Conservation (phyloP, 805 yeast species). For the Candida arabinofermentans region DNA sequence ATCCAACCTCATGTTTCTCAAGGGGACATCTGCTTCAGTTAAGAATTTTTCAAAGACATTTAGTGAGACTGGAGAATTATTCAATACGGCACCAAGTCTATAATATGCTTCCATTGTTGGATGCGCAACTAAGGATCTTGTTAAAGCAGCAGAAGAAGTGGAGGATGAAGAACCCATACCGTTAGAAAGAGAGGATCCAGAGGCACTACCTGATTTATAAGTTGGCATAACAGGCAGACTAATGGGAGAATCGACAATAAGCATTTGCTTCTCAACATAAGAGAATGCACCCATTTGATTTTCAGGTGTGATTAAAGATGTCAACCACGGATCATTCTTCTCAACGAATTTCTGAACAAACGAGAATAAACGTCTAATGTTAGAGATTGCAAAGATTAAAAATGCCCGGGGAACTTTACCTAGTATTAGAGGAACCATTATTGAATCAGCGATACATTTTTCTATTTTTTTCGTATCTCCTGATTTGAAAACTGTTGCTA, state of each 20-base stretch:
- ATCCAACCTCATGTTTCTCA: slow-evolving; percentile 36
- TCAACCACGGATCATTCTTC: slow-evolving; percentile 37
- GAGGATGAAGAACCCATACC: slow-evolving; percentile 4
- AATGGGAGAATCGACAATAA: slow-evolving; percentile 29
- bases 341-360: slow-evolving; percentile 54
- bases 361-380: slow-evolving; percentile 59
- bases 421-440: slow-evolving; percentile 56
- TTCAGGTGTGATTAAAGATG: slow-evolving; percentile 25
- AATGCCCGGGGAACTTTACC: slow-evolving; percentile 70
- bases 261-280: slow-evolving; percentile 22
- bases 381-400: slow-evolving; percentile 60
- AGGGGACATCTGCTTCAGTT: slow-evolving; percentile 48
- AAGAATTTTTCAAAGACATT: slow-evolving; percentile 57
- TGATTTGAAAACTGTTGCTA: slow-evolving; percentile 29
- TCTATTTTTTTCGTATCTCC: slow-evolving; percentile 20
- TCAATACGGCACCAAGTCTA: slow-evolving; percentile 44
- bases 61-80: slow-evolving; percentile 51
- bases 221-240: slow-evolving; percentile 25
- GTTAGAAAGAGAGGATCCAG: background rate
- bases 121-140: slow-evolving; percentile 22
- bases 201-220: slow-evolving; percentile 7
- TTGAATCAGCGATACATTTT: slow-evolving; percentile 22
- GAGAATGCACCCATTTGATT: slow-evolving; percentile 30
- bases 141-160: slow-evolving; percentile 5
- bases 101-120: slow-evolving; percentile 53